A percentile compares a stretch with the other conserved stretches of the same genome.
phyloP scores from a whole-genome alignment of 345 rosid species.

The Aethionema arabicum region DNA sequence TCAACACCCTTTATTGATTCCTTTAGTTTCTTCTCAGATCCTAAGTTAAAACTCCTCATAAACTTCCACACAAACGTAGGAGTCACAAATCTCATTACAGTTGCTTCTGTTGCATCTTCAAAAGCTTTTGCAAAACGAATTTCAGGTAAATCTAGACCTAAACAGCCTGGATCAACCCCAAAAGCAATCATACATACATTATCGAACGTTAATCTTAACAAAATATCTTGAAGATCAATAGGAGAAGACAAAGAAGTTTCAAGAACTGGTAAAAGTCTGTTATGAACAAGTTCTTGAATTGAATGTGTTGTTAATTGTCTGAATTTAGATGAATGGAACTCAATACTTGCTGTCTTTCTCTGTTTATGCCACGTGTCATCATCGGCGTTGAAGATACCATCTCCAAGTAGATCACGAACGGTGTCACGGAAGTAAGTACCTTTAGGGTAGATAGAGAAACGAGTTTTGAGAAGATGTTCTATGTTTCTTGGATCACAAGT shows the following conservation, averaged over 20 bases:
- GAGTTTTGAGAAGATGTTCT: conserved; percentile 77
- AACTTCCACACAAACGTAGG: conserved; percentile 75
- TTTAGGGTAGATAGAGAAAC: conserved; percentile 71
- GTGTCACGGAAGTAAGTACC: conserved; percentile 68
- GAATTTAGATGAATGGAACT: conserved; percentile 81
- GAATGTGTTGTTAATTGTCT: conserved; percentile 60
- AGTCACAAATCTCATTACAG: conserved; percentile 54
- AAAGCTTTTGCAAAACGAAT: conserved; percentile 80
- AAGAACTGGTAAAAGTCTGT: conserved; percentile 63
- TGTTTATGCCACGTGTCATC: conserved; percentile 71
- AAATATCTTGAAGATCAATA: conserved; percentile 68
- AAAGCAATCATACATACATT: conserved; percentile 90
- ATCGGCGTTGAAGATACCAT: conserved; percentile 78
- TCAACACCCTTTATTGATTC: conserved; percentile 64
- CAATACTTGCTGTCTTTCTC: conserved; percentile 74
- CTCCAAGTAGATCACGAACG: conserved; percentile 68
- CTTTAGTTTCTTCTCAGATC: conserved; percentile 65
- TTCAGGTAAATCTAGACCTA: conserved; percentile 53
- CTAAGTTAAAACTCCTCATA: conserved; percentile 59
- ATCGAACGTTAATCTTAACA: conserved; percentile 74
- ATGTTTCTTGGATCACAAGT: conserved; percentile 79
- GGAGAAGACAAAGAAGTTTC: conserved; percentile 40
- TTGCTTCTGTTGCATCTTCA: conserved; percentile 81
- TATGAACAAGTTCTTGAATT: conserved; percentile 66
- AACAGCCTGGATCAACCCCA: conserved; percentile 84